Evolutionary conservation across 495 filamentous ascomycete species (phyloP), one percentile per base, ranked within the genome.

Genomic region (Penicillium chermesinum): DNA sequence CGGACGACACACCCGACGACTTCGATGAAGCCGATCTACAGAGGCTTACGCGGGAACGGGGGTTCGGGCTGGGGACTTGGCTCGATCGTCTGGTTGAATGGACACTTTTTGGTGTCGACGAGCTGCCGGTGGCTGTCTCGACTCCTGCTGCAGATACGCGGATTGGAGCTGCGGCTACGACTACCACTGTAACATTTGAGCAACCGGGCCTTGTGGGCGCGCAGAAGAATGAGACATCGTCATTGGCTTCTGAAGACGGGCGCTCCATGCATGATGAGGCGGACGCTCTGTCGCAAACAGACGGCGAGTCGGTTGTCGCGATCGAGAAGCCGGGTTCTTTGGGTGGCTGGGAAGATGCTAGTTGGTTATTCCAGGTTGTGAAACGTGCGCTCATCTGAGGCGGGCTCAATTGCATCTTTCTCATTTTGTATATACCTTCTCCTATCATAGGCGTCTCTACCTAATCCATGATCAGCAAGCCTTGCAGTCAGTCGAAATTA

Each of bases 291-390:
- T 58, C 41, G 45, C 57, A 50, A 49, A 62, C 38, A 19, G 49
- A 65, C 44, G 57, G 44, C 16, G 59, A 63, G 16, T 59, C 61
- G 17, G 55, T 53, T 25, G 41, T 55, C 18, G 49, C 46, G 34
- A 49, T 52, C 32, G 76, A 72, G 53, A 75, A 65, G 33, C 67
- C 73, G 32, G 71, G 59, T 30, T 61, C 70, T n/a, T 64, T 74
- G 44, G 70, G 83, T 12, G 82, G 79, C 7, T 94, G 87, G 89
- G 78, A 84, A 49, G 90, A 95, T 71, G 89, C 87, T 30, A 78
- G 84, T 19, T 96, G 88, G 90, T 66, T 96, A 49, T 69, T 95
- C 41, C 83, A 80, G 38, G 81, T 91, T 41, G 84, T 87, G 17
- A 84, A 80, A 30, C 87, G 83, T 50, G 81, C 87, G 16, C 64